Conservation (phyloP, 2,329 filamentous ascomycete genomes). For the Penicillium corylophilum region DNA sequence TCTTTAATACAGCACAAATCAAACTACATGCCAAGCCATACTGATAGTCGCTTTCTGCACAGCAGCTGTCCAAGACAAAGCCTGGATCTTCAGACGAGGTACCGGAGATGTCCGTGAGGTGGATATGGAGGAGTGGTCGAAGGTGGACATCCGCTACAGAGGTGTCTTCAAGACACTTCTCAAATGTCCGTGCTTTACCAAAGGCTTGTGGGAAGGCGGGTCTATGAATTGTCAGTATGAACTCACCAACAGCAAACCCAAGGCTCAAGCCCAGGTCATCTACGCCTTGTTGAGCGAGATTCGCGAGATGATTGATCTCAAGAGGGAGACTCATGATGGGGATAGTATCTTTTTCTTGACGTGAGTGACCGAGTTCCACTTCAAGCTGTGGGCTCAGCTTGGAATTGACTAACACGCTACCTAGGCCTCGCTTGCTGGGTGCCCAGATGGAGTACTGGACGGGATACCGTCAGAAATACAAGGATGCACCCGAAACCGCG, state of each 20-base stretch:
- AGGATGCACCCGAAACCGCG: slow-evolving; percentile 20
- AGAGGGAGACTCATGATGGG: slow-evolving; percentile 6
- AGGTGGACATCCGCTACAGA: slow-evolving; percentile 23
- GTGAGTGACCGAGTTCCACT: slow-evolving; percentile 7
- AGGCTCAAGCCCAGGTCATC: slow-evolving; percentile 22
- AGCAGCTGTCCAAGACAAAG: slow-evolving; percentile 18
- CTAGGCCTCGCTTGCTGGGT: slow-evolving; percentile 18
- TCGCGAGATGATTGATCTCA: slow-evolving; percentile 15
- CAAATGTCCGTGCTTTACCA: slow-evolving; percentile 20
- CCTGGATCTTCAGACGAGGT: slow-evolving; percentile 25
- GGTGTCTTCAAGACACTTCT: slow-evolving; percentile 25
- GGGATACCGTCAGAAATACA: slow-evolving; percentile 23
- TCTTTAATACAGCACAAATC: neutral
- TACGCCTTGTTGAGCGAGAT: slow-evolving; percentile 28
- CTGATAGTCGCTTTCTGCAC: neutral
- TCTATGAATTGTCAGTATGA: neutral
- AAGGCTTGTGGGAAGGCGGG: slow-evolving; percentile 19
- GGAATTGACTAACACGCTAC: neutral
- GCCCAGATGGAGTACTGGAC: slow-evolving; percentile 26
- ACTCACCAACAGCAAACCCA: slow-evolving; percentile 7
- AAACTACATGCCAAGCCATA: neutral
- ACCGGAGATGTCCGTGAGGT: slow-evolving; percentile 17
- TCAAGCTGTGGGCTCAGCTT: too few species aligned
- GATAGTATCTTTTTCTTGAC: slow-evolving; percentile 16
- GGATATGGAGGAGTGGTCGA: slow-evolving; percentile 23